Evolutionary conservation across 1,139 yeast species (phyloP).

Genomic region (Taphrina pruni): DNA sequence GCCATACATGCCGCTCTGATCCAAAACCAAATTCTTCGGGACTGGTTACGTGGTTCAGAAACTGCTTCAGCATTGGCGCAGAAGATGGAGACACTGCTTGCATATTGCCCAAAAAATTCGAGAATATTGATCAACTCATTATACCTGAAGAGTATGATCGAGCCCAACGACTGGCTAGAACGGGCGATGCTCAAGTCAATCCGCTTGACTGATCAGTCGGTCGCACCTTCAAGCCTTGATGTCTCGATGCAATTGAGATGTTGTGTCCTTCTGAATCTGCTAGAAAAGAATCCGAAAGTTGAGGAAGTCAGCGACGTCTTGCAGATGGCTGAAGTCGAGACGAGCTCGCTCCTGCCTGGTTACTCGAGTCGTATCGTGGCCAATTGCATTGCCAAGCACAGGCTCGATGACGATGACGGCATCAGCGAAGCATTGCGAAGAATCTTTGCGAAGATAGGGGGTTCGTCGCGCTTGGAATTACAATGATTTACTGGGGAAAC

Average conservation of each 20-base stretch:
- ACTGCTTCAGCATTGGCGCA: constrained; percentile 7
- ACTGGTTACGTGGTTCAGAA: constrained; percentile 22
- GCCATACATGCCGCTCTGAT: constrained; percentile 22
- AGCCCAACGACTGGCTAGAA: constrained; percentile 31
- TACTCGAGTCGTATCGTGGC: constrained; percentile 27
- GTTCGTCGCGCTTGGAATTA: constrained; percentile 10
- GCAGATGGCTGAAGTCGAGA: constrained; percentile 29
- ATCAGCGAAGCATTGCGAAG: constrained; percentile 27
- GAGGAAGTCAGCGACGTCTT: constrained; percentile 27
- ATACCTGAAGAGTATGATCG: constrained; percentile 22
- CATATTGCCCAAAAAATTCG: constrained; percentile 13
- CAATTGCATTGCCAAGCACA: constrained; percentile 26
- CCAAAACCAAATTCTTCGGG: constrained; percentile 21
- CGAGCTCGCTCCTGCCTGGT: constrained; percentile 23
- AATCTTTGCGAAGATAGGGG: constrained; percentile 26
- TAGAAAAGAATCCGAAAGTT: constrained; percentile 17
- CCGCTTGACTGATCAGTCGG: neutral
- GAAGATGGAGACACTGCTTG: neutral
- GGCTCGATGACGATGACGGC: constrained; percentile 28
- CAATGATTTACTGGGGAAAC: neutral
- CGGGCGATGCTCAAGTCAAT: constrained; percentile 28
- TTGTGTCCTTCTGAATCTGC: constrained; percentile 26
- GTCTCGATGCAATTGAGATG: constrained; percentile 26
- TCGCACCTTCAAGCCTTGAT: constrained; percentile 9
- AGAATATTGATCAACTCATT: constrained; percentile 19